Base-by-base conservation (phyloP, 2,329 filamentous ascomycete genomes). In the Didymella pinodella region DNA sequence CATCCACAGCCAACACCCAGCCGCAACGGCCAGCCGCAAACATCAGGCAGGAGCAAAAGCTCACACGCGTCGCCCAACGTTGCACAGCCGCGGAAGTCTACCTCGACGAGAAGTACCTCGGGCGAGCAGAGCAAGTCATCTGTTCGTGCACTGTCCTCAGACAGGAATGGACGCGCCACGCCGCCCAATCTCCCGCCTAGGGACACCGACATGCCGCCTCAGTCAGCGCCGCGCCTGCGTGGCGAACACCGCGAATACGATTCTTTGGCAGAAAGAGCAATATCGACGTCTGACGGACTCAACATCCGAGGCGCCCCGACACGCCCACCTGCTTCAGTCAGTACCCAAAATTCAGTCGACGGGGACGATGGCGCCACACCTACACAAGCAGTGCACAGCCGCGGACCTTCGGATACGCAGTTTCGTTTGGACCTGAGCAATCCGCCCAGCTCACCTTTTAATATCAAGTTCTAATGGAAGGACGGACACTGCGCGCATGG, bases 381-480 rank as follows among this genome's bases (percentile, higher is more conserved):
- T 11, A 76, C 72, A 12, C 73, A 76, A 59, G 72, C 69, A 12
- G 66, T 72, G 49, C 74, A 76, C 50, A 69, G 50, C 49, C 72
- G 73, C 38, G 71, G 65, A 16, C 64, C 63, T 10, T 75, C 73
- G 14, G 71, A 75, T 43, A 69, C 63, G 48, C 69, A 75, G 46
- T 76, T 75, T 55, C 69, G 74, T 54, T 63, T 76, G 38, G 73
- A 75, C 40, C 58, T 76, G 54, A 72, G 60, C 57, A 74, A 76
- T 52, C 72, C 71, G 38, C 75, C 75, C 43, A 72, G 69, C 59
- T 77, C 75, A 18, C 75, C 75, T 38, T 77, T 77, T 62, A 72
- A 75, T 56, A 72, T 77, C 57, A 75, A 76, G 47, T 77, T 77
- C 54, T 75, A 71, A 68, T 63, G 47, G 61, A 63, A 43, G 32